Conservation (phyloP, 495 filamentous ascomycete genomes). For the Penicillium coprophilum region DNA sequence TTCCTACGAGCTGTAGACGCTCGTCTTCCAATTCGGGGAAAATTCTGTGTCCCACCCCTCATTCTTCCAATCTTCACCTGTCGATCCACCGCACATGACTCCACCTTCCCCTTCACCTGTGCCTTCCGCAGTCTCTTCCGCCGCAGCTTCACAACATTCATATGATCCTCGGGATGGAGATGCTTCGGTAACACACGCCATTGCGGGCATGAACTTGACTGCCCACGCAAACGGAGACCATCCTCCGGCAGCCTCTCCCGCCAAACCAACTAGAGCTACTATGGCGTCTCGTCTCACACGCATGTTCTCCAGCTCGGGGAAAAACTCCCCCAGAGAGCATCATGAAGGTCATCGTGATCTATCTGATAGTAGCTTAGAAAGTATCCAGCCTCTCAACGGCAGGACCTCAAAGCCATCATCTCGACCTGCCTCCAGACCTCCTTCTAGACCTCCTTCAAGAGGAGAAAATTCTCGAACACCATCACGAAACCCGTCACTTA, state of each 20-base stretch:
- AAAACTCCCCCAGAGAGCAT: constrained; percentile 33
- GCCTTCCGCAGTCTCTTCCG: constrained; percentile 48
- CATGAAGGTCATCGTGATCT: constrained; percentile 35
- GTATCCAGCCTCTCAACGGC: constrained; percentile 30
- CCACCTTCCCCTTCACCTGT: constrained; percentile 45
- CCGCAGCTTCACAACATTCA: constrained; percentile 43
- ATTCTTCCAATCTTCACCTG: constrained; percentile 8
- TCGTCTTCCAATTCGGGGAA: constrained; percentile 19
- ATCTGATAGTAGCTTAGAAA: constrained; percentile 45
- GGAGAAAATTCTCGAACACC: constrained; percentile 29
- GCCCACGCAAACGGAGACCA: constrained; percentile 38
- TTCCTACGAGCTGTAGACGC: constrained; percentile 25
- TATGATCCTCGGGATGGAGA: constrained; percentile 46
- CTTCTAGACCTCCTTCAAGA: constrained; percentile 43
- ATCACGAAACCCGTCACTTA: constrained; percentile 45
- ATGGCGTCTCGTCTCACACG: constrained; percentile 60
- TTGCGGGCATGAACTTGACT: constrained; percentile 50
- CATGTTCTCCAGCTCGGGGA: constrained; percentile 55
- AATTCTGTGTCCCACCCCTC: constrained; percentile 10
- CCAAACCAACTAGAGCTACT: constrained; percentile 48
- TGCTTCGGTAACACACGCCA: constrained; percentile 45
- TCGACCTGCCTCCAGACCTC: constrained; percentile 36
- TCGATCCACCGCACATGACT: constrained; percentile 48
- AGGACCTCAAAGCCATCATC: constrained; percentile 35
- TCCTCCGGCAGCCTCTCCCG: constrained; percentile 27